Evolutionary conservation across 192 early-diverging fungal genomes (phyloP).

Genomic region (Spizellomyces sp.): DNA sequence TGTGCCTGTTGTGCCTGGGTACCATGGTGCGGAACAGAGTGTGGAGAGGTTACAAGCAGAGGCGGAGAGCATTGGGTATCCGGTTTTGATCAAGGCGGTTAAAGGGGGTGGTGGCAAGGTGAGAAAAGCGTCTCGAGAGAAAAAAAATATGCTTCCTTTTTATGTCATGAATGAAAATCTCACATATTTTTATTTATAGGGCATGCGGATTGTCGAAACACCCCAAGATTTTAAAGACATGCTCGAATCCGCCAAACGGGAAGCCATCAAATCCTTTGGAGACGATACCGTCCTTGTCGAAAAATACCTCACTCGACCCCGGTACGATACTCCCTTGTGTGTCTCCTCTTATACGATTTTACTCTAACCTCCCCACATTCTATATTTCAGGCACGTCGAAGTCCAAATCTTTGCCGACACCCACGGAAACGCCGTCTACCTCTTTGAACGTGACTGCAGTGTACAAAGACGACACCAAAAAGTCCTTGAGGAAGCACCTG

Average conservation of each 20-base stretch:
- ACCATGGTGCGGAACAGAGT: slow-evolving; percentile 88
- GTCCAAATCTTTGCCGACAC: slow-evolving; percentile 95
- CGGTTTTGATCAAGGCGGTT: slow-evolving; percentile 94
- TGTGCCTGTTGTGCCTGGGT: slow-evolving; percentile 92
- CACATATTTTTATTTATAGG: slow-evolving; percentile 39
- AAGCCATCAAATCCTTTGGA: slow-evolving; percentile 89
- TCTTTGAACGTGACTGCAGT: slow-evolving; percentile 96
- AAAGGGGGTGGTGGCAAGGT: slow-evolving; percentile 97
- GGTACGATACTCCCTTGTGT: slow-evolving; percentile 37
- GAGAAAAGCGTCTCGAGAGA: neutral
- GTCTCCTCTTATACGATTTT: neutral
- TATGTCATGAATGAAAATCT: neutral
- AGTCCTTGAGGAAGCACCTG: slow-evolving; percentile 94
- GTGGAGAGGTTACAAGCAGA: slow-evolving; percentile 69
- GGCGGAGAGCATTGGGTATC: slow-evolving; percentile 86
- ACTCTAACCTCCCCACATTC: no score
- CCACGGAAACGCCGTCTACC: slow-evolving; percentile 80
- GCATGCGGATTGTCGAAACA: slow-evolving; percentile 92
- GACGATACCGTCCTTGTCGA: slow-evolving; percentile 90
- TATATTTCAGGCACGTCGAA: slow-evolving; percentile 74
- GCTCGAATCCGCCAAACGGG: slow-evolving; percentile 81
- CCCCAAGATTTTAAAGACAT: slow-evolving; percentile 77
- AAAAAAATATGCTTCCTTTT: no score
- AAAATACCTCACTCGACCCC: slow-evolving; percentile 84
- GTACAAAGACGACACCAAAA: slow-evolving; percentile 97